phyloP scores from a whole-genome alignment of 2,329 filamentous ascomycete species.

The Fusarium circinatum region DNA sequence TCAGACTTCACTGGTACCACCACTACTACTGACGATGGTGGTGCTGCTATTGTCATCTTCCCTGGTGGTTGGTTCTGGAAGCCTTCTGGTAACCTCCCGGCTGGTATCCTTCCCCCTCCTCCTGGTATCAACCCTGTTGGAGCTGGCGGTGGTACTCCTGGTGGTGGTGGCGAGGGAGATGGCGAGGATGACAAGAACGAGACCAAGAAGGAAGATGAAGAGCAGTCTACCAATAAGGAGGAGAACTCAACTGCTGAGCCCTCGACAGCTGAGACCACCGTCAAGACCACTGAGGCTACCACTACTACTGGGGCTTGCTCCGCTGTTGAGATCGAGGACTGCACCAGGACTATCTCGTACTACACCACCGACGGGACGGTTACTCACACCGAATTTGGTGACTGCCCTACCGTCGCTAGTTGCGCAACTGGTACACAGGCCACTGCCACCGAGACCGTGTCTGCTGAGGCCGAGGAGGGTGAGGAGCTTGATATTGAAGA shows the following conservation, averaged over 20 bases:
- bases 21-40: slow-evolving; percentile 9
- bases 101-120: background rate
- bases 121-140: background rate
- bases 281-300: slow-evolving; percentile 9
- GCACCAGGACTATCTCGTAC: slow-evolving; percentile 10
- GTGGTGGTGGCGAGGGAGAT: background rate
- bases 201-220: background rate
- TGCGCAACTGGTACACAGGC: slow-evolving; percentile 16
- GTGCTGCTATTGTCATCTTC: slow-evolving; percentile 8
- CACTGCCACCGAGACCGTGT: background rate
- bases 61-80: slow-evolving; percentile 20
- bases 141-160: background rate
- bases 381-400: slow-evolving; percentile 7
- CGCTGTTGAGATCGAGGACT: slow-evolving; percentile 8
- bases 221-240: background rate
- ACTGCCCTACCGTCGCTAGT: slow-evolving; percentile 8
- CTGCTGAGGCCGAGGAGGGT: slow-evolving; percentile 4
- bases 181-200: background rate
- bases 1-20: slow-evolving; percentile 13
- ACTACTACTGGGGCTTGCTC: slow-evolving; percentile 9
- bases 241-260: background rate
- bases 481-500: background rate
- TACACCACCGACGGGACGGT: slow-evolving; percentile 3
- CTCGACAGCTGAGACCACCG: background rate
- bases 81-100: slow-evolving; percentile 2